Evolutionary conservation across 2,329 filamentous ascomycete genomes (phyloP), one percentile per base, ranked within the genome.

Genomic region (Stachybotrys chartarum): DNA sequence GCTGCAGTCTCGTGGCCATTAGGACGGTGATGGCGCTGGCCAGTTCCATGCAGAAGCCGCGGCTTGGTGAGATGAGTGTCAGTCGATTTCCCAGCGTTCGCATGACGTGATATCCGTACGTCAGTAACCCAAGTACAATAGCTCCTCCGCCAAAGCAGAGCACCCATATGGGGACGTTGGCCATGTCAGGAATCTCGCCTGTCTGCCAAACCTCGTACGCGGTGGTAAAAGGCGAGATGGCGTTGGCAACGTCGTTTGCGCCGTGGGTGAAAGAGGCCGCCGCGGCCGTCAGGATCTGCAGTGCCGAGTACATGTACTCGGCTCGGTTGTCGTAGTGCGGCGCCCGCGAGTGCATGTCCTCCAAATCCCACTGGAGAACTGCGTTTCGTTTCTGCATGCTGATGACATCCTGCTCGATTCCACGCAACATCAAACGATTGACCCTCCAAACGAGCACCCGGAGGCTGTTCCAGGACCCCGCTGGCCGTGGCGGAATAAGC

Each of bases 81-180:
- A 82, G 72, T 47, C 78, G 74, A 68, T 82, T 82, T 8, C 79
- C 79, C 55, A 82, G 73, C 50, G 77, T 77, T 53, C 78, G 74
- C 78, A 83, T 83, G 63, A 85, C 83, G 63, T 85, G 82, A 67
- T 84, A 85, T 7, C 83, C 82, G 60, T 83, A 85, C 10, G 80
- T 83, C 69, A 79, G 73, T 56, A 85, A 72, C n/a, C 82, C 82
- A n/a, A 83, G 64, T 49, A 78, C 77, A 30, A 83, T 78, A 51
- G 71, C 69, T 1, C 71, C 66, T 56, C 77, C 77, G 16, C 78
- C 76, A 32, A 78, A 72, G 52, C 74, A 73, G 12, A 81, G 67
- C 56, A 80, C 71, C 77, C 79, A 82, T 45, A 77, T 60, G 1
- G 78, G 78, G 16, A 78, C 74, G 8, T 68, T 65, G 1, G 72